Evolutionary conservation across 768 basidiomycete species (phyloP), one percentile per base, ranked within the genome.

Genomic region (Gymnopilus junonius): DNA sequence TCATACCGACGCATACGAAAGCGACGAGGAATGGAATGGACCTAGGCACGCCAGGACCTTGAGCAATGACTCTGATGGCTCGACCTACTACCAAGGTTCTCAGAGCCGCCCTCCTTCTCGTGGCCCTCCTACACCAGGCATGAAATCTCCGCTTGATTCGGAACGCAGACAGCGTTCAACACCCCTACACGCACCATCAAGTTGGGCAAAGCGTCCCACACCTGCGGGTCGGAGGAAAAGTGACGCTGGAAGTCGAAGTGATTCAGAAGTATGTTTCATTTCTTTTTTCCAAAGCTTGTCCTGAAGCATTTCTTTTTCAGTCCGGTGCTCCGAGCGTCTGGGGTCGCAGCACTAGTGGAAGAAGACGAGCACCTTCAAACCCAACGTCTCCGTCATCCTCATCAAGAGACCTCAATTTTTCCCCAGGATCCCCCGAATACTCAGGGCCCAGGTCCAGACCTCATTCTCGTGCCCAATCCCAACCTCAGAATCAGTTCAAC

Each of bases 201-300:
- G 90, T 67, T 93, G 92, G 89, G 71, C 83, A 29, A 88, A 86
- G 64, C 85, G 90, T 3, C 91, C 90, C 4, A 77, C 80, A 15
- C 91, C 91, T 14, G 87, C 89, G 6, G 76, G 82, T 48, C 81
- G 93, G 58, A 79, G 91, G 57, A 91, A 83, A 76, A 93, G 92
- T 63, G 85, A 91, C 67, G 91, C 90, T 10, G 89, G 89, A n/a
- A 83, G 82, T 63, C 77, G 82, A 29, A 93, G 92, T 68, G 93
- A 94, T 67, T 87, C 88, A 2, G 93, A 94, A 81, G 92, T 92
- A 43, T 55, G 84, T 66, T 34, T 1, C 1, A n/a, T 15, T 46
- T 39, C 53, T 35, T 59, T 34, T 55, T 46, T 25, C 42, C 50
- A 51, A 35, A 10, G 25, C 48, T 4, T 37, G 32, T 23, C 39